phyloP scores from a whole-genome alignment of 257 asterid species.

The Ballota nigra region DNA sequence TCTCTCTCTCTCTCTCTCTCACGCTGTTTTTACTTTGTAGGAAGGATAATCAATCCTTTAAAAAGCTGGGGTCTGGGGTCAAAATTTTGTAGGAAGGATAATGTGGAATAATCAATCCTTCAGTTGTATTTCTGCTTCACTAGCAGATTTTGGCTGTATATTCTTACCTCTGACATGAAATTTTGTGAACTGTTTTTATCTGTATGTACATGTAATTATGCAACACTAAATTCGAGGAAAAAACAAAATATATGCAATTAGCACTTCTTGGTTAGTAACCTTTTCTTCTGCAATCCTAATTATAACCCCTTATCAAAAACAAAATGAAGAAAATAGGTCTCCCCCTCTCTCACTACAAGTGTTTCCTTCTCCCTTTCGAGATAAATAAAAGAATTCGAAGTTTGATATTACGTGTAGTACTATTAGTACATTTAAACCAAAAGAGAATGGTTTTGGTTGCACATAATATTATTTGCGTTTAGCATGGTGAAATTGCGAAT shows the following conservation, averaged over 20 bases:
- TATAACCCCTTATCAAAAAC: too few species aligned
- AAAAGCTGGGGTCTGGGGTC: not conserved
- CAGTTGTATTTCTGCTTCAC: not conserved
- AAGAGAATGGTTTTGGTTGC: too few species aligned
- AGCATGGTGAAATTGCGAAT: not conserved
- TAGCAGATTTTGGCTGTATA: slow-evolving; percentile 17
- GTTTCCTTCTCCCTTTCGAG: too few species aligned
- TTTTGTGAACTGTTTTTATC: not conserved
- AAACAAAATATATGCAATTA: not conserved
- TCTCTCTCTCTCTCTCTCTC: not conserved
- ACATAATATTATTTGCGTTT: not conserved
- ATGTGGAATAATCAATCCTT: too few species aligned
- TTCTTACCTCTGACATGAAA: not conserved
- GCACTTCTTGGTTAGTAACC: not conserved
- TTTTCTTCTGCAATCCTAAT: not conserved
- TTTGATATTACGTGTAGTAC: too few species aligned
- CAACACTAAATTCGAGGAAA: not conserved
- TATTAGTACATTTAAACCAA: too few species aligned
- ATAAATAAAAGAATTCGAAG: too few species aligned
- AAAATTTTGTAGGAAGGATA: not conserved
- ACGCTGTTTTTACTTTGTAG: not conserved
- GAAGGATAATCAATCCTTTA: not conserved
- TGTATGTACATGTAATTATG: not conserved
- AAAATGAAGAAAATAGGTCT: too few species aligned
- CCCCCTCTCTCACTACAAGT: too few species aligned